Evolutionary conservation across 176 grass and related monocot genomes (phyloP).

Genomic region (Eragrostis curvula): DNA sequence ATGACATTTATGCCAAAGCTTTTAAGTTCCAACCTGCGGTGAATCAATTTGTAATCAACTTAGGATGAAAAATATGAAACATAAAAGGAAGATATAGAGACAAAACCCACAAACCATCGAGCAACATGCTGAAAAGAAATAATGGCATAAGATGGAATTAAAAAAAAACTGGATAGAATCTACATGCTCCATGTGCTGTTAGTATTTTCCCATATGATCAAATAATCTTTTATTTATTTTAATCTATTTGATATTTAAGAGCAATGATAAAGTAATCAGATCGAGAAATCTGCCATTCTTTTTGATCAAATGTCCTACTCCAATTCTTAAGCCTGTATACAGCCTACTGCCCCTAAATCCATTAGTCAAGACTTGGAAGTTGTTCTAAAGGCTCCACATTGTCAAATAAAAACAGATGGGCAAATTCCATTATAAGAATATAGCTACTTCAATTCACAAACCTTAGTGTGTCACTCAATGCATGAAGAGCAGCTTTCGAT

Average conservation of each 20-base stretch:
- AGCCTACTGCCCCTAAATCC: not conserved
- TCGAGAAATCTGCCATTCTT: no score
- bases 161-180: not conserved
- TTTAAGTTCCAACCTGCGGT: slow-evolving; percentile 71
- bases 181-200: slow-evolving; percentile 2
- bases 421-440: not conserved
- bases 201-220: not conserved
- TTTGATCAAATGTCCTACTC: no score
- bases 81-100: not conserved
- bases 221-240: no score
- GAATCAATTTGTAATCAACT: not conserved
- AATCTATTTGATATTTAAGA: not conserved
- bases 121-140: not conserved
- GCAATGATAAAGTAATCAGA: not conserved
- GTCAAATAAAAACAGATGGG: no score
- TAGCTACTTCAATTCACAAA: slow-evolving; percentile 35
- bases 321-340: no score
- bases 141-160: not conserved
- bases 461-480: slow-evolving; percentile 85
- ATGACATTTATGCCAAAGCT: slow-evolving; percentile 82
- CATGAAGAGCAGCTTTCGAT: slow-evolving; percentile 92
- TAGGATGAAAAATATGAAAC: not conserved
- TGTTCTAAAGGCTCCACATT: no score
- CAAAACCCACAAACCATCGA: not conserved
- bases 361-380: no score